Conservation (phyloP, 129 eudicot genomes). For the Apium graveolens region DNA sequence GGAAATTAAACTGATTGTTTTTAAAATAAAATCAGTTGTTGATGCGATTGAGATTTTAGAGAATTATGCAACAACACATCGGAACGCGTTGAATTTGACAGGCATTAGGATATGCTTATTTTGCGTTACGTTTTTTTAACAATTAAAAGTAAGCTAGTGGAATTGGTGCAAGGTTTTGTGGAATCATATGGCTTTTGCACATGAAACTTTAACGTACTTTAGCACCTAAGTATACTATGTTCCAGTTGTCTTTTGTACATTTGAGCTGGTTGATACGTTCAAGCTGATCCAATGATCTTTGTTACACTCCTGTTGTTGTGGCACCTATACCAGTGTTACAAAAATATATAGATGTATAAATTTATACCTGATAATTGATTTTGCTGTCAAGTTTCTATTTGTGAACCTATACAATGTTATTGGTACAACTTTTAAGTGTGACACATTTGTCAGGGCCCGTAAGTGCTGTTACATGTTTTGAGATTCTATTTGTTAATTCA, state of each 20-base stretch:
- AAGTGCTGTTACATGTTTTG: neutral
- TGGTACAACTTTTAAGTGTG: too few relatives aligned
- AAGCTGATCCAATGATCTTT: neutral
- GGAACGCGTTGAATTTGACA: neutral
- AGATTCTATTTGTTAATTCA: neutral
- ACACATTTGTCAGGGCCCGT: too few relatives aligned
- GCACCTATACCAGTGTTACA: neutral
- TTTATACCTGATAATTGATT: neutral
- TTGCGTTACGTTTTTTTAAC: neutral
- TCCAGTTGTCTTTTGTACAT: neutral
- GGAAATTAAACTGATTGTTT: neutral
- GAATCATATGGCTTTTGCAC: neutral
- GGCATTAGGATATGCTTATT: neutral
- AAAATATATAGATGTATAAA: neutral
- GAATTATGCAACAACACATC: neutral
- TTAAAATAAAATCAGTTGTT: neutral
- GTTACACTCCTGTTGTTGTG: neutral
- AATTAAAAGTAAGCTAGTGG: too few relatives aligned
- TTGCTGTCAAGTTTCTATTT: neutral
- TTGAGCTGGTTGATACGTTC: neutral
- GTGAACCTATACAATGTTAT: too few relatives aligned
- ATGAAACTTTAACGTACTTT: neutral
- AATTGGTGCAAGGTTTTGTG: neutral
- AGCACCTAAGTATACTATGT: neutral
- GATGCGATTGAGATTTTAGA: neutral